Conservation (phyloP, 2,329 filamentous ascomycete genomes). For the Knufia fluminis region DNA sequence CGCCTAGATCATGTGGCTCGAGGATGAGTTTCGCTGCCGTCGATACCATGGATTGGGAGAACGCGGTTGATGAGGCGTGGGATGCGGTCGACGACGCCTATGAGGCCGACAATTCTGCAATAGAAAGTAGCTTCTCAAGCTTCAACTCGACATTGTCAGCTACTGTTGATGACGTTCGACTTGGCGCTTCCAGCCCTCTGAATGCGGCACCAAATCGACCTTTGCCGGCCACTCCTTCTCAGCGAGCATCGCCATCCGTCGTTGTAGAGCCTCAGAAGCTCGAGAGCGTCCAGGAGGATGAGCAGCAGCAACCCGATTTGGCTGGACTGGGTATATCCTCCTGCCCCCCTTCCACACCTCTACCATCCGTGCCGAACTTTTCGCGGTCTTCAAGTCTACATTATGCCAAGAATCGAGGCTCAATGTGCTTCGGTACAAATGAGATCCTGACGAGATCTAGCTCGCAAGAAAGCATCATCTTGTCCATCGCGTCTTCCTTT, state of each 20-base stretch:
- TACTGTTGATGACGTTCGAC: conserved; percentile 10
- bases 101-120: conserved; percentile 11
- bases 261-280: background rate
- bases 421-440: conserved; percentile 19
- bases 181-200: conserved; percentile 18
- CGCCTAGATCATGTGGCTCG: conserved; percentile 11
- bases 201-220: conserved; percentile 12
- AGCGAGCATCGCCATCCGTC: background rate
- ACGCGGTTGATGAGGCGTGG: conserved; percentile 23
- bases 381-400: conserved; percentile 6
- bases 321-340: conserved; percentile 3
- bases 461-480: conserved; percentile 48
- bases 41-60: conserved; percentile 21
- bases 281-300: conserved; percentile 3
- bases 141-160: background rate
- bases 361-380: background rate
- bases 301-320: background rate
- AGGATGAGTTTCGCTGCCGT: conserved; percentile 14
- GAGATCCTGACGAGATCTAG: conserved; percentile 48
- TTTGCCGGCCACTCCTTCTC: background rate
- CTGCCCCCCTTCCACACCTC: background rate
- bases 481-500: conserved; percentile 41
- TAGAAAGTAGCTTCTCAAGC: conserved; percentile 1
- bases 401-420: background rate
- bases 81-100: conserved; percentile 18